Base-by-base conservation (phyloP, 352 stramenopile genomes). In the Phytophthora rubi region DNA sequence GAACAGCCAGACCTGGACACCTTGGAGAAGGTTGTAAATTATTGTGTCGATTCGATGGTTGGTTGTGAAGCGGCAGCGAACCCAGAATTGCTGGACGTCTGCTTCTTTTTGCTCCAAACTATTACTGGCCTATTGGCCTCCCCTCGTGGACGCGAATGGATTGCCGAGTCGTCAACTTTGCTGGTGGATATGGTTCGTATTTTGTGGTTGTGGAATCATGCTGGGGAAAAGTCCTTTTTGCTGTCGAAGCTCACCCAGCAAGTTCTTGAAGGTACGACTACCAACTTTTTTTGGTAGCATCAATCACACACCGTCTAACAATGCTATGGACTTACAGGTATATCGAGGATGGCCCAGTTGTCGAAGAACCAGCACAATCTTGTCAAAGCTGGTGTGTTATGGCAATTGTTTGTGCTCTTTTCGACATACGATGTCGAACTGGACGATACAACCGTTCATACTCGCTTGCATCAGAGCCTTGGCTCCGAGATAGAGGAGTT, bases 191-290 rank as follows among this genome's bases (percentile, higher is more conserved):
- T 94, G 75, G 79, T 82, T 52, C 86, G 78, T 4, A 73, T 94
- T 44, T 51, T 95, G 8, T 95, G 88, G 88, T 55, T 90, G 13
- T 95, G 85, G 86, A 90, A 92, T 35, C 79, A 90, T 56, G 53
- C 81, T 9, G 55, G 44, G 18, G 47, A 75, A 8, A 71, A 82
- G 15, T 79, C 72, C 1, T 82, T 91, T 26, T 65, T 84, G 4
- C 23, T 94, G 30, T 89, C 80, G 4, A 91, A 93, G 62, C 82
- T 92, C 32, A 74, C 74, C 3, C 82, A 92, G 42, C 87, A 95
- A 71, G 76, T 87, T 37, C 82, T 96, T 23, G 86, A 94, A 87
- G 80, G 86, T 94, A 75, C 16, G 37, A 45, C 6, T 45, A 16
- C 37, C 37, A n/a, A n/a, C 12, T 18, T 6, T 21, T 45, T 45